Evolutionary conservation across 208 protist genomes (phyloP).

Genomic region (Kentomonas sorsogonicus): DNA sequence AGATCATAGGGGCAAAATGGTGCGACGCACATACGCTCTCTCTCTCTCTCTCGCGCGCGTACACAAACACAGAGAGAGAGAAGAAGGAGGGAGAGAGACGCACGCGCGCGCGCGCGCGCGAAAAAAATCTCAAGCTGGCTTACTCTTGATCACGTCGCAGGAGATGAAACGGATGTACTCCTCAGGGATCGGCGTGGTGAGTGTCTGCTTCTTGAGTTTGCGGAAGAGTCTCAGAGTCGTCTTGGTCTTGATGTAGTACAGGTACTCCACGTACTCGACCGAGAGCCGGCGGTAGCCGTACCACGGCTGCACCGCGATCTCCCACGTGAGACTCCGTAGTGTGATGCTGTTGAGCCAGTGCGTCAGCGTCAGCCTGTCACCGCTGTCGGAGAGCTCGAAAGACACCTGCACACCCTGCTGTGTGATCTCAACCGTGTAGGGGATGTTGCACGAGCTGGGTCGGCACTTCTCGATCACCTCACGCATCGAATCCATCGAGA

Average conservation of each 20-base stretch:
- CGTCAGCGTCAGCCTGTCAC: conserved; percentile 43
- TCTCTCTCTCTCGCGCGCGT: neutral
- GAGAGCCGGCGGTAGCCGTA: conserved; percentile 46
- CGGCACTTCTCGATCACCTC: conserved; percentile 69
- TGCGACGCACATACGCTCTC: neutral
- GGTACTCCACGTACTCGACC: conserved; percentile 76
- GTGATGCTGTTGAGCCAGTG: conserved; percentile 76
- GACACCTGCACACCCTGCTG: conserved; percentile 34
- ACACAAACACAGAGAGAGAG: neutral
- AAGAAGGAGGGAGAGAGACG: neutral
- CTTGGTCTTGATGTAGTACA: conserved; percentile 65
- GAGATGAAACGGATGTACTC: conserved; percentile 63
- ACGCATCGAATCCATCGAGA: conserved; percentile 27
- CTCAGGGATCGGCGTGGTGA: conserved; percentile 43
- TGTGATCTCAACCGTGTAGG: conserved; percentile 27
- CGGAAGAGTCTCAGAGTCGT: conserved; percentile 43
- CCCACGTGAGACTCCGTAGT: conserved; percentile 72
- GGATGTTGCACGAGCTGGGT: conserved; percentile 37
- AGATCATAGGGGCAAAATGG: neutral
- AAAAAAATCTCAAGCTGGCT: conserved; percentile 14
- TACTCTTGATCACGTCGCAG: conserved; percentile 24
- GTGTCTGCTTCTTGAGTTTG: conserved; percentile 56
- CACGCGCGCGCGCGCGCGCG: too few species aligned
- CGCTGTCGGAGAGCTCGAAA: conserved; percentile 41
- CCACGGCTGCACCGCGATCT: conserved; percentile 38